Base-by-base conservation (phyloP, 2,329 filamentous ascomycete species). In the Cladophialophora chaetospira region DNA sequence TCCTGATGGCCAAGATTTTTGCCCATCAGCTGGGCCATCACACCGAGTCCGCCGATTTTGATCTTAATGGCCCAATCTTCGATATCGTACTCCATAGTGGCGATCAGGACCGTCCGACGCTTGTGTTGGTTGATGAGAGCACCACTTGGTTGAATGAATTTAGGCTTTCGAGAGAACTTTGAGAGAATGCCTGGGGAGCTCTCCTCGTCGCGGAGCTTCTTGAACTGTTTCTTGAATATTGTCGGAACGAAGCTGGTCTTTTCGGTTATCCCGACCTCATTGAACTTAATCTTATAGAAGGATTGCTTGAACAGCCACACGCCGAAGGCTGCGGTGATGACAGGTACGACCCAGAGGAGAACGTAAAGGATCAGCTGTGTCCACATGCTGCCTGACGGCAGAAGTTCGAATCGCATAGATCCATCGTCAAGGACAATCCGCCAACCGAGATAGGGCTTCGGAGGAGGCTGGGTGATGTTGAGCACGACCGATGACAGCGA, bases 61-160 rank as follows among this genome's bases (percentile, higher is more conserved):
- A 88, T 84, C 70, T 86, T 88, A 72, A 88, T 85, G 3, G 72
- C 77, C 82, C 85, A 88, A 67, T 88, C 85, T 53, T 85, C 82
- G 58, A 88, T 87, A 60, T 88, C 84, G 70, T 88, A 88, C 69
- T 88, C 85, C 82, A 88, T 87, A 5, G 85, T 88, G 10, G 84
- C 85, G 51, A 88, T 86, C 19, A 88, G 76, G 2, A 87, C 81
- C 28, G 79, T 86, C n/a, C 82, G 74, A 3, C 63, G 60, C 78
- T 68, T 63, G 79, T 77, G 53, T 73, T 73, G 63, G 74, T 78
- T 58, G 77, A 82, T 5, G 77, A 79, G 25, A 76, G 71, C 51
- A 75, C 69, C 58, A 70, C 69, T 62, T 73, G 79, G 75, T 74
- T 84, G 68, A 82, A 84, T 40, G 40, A 63, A 63, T 11, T 52